Percentiles rank a stretch among this genome's conserved stretches.
phyloP scores from a whole-genome alignment of 306 rosid genomes.

The Acacia acuminata region DNA sequence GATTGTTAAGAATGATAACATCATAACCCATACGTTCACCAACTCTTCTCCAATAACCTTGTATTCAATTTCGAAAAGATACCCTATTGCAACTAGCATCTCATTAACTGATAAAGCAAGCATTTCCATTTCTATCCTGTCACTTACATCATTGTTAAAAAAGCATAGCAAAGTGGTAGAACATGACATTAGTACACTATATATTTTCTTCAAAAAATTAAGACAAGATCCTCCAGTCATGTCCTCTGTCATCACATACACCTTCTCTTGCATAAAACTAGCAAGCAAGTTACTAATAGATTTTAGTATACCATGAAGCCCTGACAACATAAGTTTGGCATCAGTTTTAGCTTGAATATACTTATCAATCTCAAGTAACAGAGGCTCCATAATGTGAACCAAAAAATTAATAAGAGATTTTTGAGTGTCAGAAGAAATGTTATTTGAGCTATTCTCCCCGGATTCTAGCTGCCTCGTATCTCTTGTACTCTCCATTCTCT shows the following conservation, averaged over 20 bases:
- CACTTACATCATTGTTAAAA: slow-evolving; percentile 40
- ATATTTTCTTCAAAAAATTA: slow-evolving; percentile 73
- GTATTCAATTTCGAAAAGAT: slow-evolving; percentile 82
- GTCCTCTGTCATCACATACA: slow-evolving; percentile 86
- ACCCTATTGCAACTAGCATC: slow-evolving; percentile 59
- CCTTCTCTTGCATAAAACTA: slow-evolving; percentile 70
- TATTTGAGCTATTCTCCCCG: slow-evolving; percentile 39
- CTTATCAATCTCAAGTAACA: slow-evolving; percentile 52
- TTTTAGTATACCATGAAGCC: slow-evolving; percentile 55
- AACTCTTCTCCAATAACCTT: slow-evolving; percentile 74
- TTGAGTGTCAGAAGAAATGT: slow-evolving; percentile 53
- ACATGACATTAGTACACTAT: slow-evolving; percentile 46
- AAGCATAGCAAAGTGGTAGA: slow-evolving; percentile 47
- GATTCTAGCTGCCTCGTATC: slow-evolving; percentile 38
- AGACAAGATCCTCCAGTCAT: slow-evolving; percentile 65
- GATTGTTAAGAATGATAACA: slow-evolving; percentile 62
- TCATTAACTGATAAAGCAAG: slow-evolving; percentile 51
- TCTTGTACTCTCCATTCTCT: slow-evolving; percentile 37
- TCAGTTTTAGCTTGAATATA: slow-evolving; percentile 37
- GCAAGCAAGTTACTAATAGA: slow-evolving; percentile 67
- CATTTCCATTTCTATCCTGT: slow-evolving; percentile 34
- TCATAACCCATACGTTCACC: slow-evolving; percentile 65
- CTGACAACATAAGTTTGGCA: slow-evolving; percentile 41
- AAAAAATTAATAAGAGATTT: slow-evolving; percentile 70
- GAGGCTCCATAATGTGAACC: slow-evolving; percentile 77